A percentile compares a stretch with the other conserved stretches of the same genome.
Conservation (phyloP, 1,139 yeast species). For the Entelexis sorbosivorans region DNA sequence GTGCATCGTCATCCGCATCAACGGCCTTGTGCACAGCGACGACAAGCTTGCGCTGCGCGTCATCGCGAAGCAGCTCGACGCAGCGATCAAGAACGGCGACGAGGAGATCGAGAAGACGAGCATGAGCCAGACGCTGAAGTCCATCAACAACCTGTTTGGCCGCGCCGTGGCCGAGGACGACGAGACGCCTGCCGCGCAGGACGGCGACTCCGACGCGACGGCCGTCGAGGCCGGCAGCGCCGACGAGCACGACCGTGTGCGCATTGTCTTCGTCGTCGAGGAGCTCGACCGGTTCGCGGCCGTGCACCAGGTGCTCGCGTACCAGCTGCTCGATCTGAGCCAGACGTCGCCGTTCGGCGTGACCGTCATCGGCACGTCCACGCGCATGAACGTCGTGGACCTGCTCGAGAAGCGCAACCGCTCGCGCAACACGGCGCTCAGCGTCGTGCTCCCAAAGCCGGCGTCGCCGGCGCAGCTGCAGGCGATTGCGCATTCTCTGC, state of each 20-base stretch:
- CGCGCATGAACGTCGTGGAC: conserved; percentile 67
- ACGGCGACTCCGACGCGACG: conserved; percentile 1
- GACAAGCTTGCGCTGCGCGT: conserved; percentile 74
- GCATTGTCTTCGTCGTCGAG: conserved; percentile 70
- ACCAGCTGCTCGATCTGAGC: conserved; percentile 78
- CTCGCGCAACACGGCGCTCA: conserved; percentile 75
- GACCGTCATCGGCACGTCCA: conserved; percentile 69
- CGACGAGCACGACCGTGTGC: conserved; percentile 29
- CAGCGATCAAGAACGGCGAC: conserved; percentile 26
- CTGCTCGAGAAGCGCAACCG: conserved; percentile 81
- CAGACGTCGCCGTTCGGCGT: conserved; percentile 60
- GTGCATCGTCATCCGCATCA: conserved; percentile 52
- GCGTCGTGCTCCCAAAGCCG: conserved; percentile 50
- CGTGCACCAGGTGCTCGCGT: conserved; percentile 66
- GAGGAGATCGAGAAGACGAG: conserved; percentile 37
- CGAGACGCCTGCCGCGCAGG: not conserved
- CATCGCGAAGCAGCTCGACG: conserved; percentile 72
- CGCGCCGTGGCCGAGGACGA: conserved; percentile 5
- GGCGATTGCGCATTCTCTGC: conserved; percentile 28
- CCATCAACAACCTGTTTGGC: conserved; percentile 22
- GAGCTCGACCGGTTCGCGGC: conserved; percentile 64
- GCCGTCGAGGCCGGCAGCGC: not conserved
- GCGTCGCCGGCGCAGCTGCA: conserved; percentile 30
- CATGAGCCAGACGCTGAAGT: conserved; percentile 44
- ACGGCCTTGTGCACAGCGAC: conserved; percentile 63